These are phyloP conservation scores for Mallotus repandus DNA, from an alignment of 441 rosid species.

Conservation along the genomic window DNA sequence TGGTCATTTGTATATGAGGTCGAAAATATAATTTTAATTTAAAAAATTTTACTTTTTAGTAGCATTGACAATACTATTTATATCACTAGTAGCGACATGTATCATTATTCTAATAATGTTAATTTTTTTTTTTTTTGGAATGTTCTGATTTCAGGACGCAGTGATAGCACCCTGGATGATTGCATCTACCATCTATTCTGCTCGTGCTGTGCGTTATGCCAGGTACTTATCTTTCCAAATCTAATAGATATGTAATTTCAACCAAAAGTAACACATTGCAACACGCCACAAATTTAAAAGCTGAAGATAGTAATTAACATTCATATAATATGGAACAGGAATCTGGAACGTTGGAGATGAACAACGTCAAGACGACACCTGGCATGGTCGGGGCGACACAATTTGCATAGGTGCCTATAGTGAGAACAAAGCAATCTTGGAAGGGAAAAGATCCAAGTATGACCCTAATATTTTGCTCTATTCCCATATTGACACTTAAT, in stretches of 20 bases:
- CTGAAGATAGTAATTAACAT: neutral
- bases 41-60: too few species aligned
- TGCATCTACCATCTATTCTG: slow-evolving; percentile 70
- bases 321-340: slow-evolving; percentile 47
- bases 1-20: too few species aligned
- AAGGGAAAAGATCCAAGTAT: too few species aligned
- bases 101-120: too few species aligned
- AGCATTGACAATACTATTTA: too few species aligned
- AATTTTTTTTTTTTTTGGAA: neutral
- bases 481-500: too few species aligned
- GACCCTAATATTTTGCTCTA: too few species aligned
- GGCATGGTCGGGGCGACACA: slow-evolving; percentile 98
- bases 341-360: slow-evolving; percentile 88
- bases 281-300: neutral
- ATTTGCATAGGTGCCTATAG: slow-evolving; percentile 59
- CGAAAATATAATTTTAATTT: too few species aligned
- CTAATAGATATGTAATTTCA: neutral
- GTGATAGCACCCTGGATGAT: slow-evolving; percentile 73
- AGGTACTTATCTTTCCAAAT: slow-evolving; percentile 42
- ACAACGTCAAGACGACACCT: slow-evolving; percentile 90
- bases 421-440: slow-evolving; percentile 48
- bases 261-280: neutral
- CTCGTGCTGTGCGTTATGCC: slow-evolving; percentile 74
- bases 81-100: too few species aligned
- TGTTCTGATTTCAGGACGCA: slow-evolving; percentile 50